Base-by-base conservation (phyloP, 2,329 filamentous ascomycete species). In the Ploettnerulaceae sp. region DNA sequence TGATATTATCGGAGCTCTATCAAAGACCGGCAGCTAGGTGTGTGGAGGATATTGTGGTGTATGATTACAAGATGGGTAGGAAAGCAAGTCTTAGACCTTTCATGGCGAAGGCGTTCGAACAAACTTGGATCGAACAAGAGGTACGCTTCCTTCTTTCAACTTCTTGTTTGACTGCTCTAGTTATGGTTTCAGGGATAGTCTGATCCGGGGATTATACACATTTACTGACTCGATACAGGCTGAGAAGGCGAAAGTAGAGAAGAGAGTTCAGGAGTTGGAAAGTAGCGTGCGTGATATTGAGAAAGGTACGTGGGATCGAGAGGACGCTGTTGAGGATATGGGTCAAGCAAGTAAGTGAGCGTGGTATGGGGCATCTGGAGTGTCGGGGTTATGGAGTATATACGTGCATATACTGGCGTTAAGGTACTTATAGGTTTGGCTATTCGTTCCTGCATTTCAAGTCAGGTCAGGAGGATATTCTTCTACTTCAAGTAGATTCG, bases 21-120 rank as follows among this genome's bases (percentile, higher is more conserved):
- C 81, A 82, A 59, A 75, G 89, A 15, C 71, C 80, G 11, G 86
- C 87, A 7, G 89, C 89, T 3, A 72, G 82, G 33, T 85, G 84
- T 47, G 71, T 79, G 21, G 90, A 96, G 66, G 86, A 91, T 55
- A 79, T 88, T 48, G 84, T 86, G 7, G 71, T 88, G 1, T 94
- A 93, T 66, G 84, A 95, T 67, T 88, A 89, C 64, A 68, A 64
- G 22, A 63, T 66, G 20, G 76, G 68, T 7, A 72, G 69, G 61
- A 86, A 84, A 66, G 72, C 72, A 2, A 60, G 69, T 2, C 64
- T 88, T 35, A 73, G 72, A 38, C 67, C 70, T 0, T 88, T 82
- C 56, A 79, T 86, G 70, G 61, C 79, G 34, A 69, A 76, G 6
- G 74, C 77, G 36, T 80, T 89, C 57, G 66, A 68, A 44, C 66